Percentiles rank a stretch among this genome's conserved stretches.
Conservation (phyloP, 805 yeast genomes). For the Wickerhamomyces ciferrii region DNA sequence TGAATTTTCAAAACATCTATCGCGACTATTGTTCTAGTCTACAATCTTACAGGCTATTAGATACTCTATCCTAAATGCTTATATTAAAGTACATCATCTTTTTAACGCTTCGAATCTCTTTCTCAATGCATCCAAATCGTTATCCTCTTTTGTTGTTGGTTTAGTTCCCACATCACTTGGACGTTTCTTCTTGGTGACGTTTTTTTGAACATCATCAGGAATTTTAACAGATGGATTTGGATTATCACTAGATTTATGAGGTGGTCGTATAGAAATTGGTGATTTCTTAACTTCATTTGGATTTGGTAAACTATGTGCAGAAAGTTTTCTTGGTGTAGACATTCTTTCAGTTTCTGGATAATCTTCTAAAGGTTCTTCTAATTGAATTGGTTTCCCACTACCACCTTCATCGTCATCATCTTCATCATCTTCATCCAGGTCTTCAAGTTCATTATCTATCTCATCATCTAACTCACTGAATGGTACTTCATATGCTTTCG, state of each 20-base stretch:
- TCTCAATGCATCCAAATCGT: constrained; percentile 60
- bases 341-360: constrained; percentile 12
- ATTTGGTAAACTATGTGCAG: constrained; percentile 13
- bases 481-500: constrained; percentile 71
- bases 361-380: constrained; percentile 28
- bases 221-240: constrained; percentile 30
- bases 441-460: constrained; percentile 26
- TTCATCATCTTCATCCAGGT: constrained; percentile 27
- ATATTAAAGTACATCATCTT: constrained; percentile 19
- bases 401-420: constrained; percentile 21
- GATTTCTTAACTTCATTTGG: constrained; percentile 18
- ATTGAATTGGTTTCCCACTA: constrained; percentile 28
- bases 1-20: background rate
- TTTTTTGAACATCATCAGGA: constrained; percentile 34
- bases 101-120: constrained; percentile 78
- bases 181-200: constrained; percentile 24
- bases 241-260: constrained; percentile 36
- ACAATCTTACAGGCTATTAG: no score
- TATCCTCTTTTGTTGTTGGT: constrained; percentile 22
- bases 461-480: constrained; percentile 48
- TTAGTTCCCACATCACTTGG: constrained; percentile 14
- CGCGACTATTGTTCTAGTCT: no score
- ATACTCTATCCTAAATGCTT: no score
- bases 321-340: constrained; percentile 18
- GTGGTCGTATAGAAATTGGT: constrained; percentile 38